Conservation (phyloP, 2,329 filamentous ascomycete genomes). For the Microdochium nivale region DNA sequence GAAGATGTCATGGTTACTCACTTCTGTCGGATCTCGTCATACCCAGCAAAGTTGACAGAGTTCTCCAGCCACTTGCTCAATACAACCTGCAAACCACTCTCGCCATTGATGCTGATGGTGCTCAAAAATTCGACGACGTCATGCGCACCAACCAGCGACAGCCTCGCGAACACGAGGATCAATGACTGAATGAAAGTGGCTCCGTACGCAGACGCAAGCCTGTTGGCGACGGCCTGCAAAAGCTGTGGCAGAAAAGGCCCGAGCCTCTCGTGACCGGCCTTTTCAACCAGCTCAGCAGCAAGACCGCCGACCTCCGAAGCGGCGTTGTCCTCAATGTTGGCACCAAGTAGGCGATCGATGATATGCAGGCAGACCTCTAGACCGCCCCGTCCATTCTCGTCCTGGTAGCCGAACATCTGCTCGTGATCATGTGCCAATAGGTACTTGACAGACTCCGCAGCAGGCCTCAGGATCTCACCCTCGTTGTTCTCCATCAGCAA, state of each 20-base stretch:
- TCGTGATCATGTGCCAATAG: slow-evolving; percentile 84
- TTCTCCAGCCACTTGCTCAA: slow-evolving; percentile 95
- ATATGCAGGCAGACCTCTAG: slow-evolving; percentile 85
- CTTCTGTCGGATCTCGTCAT: slow-evolving; percentile 96
- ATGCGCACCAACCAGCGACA: slow-evolving; percentile 74
- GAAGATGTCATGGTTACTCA: slow-evolving; percentile 36
- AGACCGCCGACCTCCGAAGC: slow-evolving; percentile 94
- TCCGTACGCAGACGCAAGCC: slow-evolving; percentile 73
- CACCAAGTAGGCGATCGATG: slow-evolving; percentile 81
- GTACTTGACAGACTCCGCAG: slow-evolving; percentile 78
- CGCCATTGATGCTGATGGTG: slow-evolving; percentile 69
- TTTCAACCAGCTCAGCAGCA: slow-evolving; percentile 90
- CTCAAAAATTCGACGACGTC: slow-evolving; percentile 91
- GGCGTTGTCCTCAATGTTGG: slow-evolving; percentile 80
- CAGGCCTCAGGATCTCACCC: slow-evolving; percentile 78
- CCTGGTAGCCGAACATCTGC: slow-evolving; percentile 81
- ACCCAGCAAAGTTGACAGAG: slow-evolving; percentile 93
- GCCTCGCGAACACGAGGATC: slow-evolving; percentile 86
- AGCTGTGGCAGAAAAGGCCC: slow-evolving; percentile 86
- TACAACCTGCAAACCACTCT: slow-evolving; percentile 82
- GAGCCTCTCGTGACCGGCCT: slow-evolving; percentile 82
- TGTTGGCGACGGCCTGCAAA: slow-evolving; percentile 77
- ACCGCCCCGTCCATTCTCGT: slow-evolving; percentile 70
- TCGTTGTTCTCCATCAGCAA: slow-evolving; percentile 79
- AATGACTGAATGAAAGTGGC: slow-evolving; percentile 92